Evolutionary conservation across 208 protist species (phyloP).

Genomic region (Vickermania spadyakhi): DNA sequence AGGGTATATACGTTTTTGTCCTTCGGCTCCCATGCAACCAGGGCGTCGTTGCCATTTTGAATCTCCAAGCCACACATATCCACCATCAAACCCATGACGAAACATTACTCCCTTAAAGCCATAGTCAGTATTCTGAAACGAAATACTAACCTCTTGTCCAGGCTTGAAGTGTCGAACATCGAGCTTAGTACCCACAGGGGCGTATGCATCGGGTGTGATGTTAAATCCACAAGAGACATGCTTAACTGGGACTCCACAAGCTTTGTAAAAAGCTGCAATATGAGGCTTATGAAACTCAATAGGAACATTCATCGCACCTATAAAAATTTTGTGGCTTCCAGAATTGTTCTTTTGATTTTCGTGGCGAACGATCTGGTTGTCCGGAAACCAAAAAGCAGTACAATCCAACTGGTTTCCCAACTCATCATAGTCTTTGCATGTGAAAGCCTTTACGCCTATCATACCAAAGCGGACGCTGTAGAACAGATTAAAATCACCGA

Average conservation of each 20-base stretch:
- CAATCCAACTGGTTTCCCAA: slow-evolving; percentile 89
- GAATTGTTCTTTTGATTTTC: slow-evolving; percentile 60
- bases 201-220: slow-evolving; percentile 87
- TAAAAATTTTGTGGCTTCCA: slow-evolving; percentile 77
- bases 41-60: slow-evolving; percentile 90
- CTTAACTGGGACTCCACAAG: slow-evolving; percentile 84
- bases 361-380: slow-evolving; percentile 89
- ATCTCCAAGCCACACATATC: slow-evolving; percentile 89
- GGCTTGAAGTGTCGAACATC: slow-evolving; percentile 92
- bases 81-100: slow-evolving; percentile 89
- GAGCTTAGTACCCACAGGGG: slow-evolving; percentile 88
- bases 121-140: slow-evolving; percentile 90
- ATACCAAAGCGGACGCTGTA: slow-evolving; percentile 90
- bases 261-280: slow-evolving; percentile 84
- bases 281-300: slow-evolving; percentile 90
- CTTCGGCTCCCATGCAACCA: slow-evolving; percentile 84
- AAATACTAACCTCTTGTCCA: slow-evolving; percentile 88
- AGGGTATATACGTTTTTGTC: slow-evolving; percentile 87
- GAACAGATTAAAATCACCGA: slow-evolving; percentile 92
- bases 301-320: slow-evolving; percentile 88
- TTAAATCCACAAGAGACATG: slow-evolving; percentile 76
- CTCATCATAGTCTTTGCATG: slow-evolving; percentile 91
- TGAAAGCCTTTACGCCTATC: slow-evolving; percentile 86
- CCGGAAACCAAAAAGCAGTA: slow-evolving; percentile 90
- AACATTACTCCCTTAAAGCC: slow-evolving; percentile 91